Percentiles rank a stretch among this genome's conserved stretches.
These are phyloP conservation scores for Eucalyptus rudis DNA, from an alignment of 345 rosid species.

Conservation along the genomic window DNA sequence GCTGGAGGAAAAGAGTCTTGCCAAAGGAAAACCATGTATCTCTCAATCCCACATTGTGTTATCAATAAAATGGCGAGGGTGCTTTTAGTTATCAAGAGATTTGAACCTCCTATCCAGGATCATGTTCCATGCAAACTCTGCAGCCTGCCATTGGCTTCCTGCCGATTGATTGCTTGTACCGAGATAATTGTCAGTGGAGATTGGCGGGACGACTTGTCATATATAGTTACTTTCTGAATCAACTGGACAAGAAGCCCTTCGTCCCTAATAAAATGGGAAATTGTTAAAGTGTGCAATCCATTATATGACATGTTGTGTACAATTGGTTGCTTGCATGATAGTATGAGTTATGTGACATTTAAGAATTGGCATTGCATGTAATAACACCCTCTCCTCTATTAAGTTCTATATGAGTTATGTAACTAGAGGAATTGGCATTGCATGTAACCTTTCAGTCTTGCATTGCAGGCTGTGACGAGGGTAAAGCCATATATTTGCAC, in stretches of 20 bases:
- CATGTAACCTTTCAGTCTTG: background rate
- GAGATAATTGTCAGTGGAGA: background rate
- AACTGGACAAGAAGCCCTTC: background rate
- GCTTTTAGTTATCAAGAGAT: background rate
- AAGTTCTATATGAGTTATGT: background rate
- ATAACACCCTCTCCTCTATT: background rate
- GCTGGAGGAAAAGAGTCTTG: background rate
- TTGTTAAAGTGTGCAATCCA: background rate
- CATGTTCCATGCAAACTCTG: background rate
- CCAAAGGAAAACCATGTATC: background rate
- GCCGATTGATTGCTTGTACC: background rate
- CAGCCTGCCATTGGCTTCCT: background rate
- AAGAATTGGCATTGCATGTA: background rate
- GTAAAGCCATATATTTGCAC: conserved; percentile 93
- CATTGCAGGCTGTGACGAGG: conserved; percentile 64
- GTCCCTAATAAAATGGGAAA: background rate
- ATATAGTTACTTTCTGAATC: background rate
- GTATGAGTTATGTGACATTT: background rate
- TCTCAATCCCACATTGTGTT: background rate
- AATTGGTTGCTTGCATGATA: background rate
- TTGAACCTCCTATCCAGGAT: background rate
- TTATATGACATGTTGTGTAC: background rate
- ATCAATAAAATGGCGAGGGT: background rate
- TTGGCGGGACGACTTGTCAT: background rate
- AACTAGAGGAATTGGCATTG: background rate